Evolutionary conservation across 768 basidiomycete genomes (phyloP), one percentile per base, ranked within the genome.

Genomic region (Kwoniella sp.): DNA sequence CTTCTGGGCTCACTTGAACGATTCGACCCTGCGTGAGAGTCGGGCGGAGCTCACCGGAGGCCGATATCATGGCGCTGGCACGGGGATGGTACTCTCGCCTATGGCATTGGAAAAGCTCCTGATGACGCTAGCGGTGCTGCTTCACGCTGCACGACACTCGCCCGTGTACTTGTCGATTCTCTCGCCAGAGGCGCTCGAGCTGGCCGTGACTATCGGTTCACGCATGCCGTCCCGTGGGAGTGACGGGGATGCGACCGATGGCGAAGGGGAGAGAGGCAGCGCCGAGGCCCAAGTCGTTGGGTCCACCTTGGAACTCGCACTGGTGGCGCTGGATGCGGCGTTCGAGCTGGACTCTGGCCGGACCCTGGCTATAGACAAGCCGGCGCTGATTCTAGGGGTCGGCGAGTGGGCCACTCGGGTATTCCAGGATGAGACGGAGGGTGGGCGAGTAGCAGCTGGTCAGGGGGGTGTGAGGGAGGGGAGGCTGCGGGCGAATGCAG

Each of bases 1-100:
- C n/a, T 95, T 98, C 75, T 99, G 91, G 91, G 68, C 80, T n/a
- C 89, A 92, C 75, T 81, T 95, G 38, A 82, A 87, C 6, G 89
- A 93, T 62, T 84, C 88, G 64, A 83, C 87, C 61, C 79, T 81
- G 2, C 80, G 88, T 31, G 87, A 89, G 65, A 80, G 82, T 45
- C 80, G 87, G 34, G 38, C 60, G 10, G 71, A 79, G 34, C 78
- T 78, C 25, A 20, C 46, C 20, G 48, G 58, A 1, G 41, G 32
- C 20, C 29, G 60, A 46, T 89, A 88, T 64, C 79, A 80, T 14
- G 82, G 86, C 1, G 82, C 86, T 0, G 89, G 88, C 9, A 85
- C 88, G 0, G 88, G 87, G 0, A 80, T 93, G 60, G 80, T 96
- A 48, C 79, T 96, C 20, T 86, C 83, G 53, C 81, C 91, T 2